Conservation (phyloP, 441 rosid genomes). For the Populus trichocarpa region DNA sequence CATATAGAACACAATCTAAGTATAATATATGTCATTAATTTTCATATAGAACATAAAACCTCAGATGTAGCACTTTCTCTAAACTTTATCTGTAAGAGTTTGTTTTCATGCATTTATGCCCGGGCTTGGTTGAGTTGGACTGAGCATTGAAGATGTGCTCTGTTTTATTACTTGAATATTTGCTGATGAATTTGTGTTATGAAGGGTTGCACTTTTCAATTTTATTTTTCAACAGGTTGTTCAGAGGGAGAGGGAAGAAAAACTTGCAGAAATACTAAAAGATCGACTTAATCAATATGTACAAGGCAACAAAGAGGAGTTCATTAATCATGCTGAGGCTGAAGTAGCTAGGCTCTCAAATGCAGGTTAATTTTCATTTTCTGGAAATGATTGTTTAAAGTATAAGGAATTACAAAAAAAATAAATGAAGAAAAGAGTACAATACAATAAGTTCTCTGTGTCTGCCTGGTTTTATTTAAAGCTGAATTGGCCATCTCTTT, state of each 20-base stretch:
- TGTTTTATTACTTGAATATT: not conserved
- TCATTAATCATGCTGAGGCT: slow-evolving; percentile 60
- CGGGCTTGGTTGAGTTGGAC: not conserved
- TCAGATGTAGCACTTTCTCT: not conserved
- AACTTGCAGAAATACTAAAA: slow-evolving; percentile 65
- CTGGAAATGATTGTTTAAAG: slow-evolving; percentile 1
- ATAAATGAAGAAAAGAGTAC: not conserved
- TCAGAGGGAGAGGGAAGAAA: slow-evolving; percentile 97
- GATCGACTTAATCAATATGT: slow-evolving; percentile 73
- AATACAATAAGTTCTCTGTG: not conserved
- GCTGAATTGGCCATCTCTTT: not conserved
- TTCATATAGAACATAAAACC: not conserved
- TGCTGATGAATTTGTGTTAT: not conserved
- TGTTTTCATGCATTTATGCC: not conserved
- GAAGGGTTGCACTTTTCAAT: not conserved
- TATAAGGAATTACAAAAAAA: not conserved
- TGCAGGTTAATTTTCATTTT: slow-evolving; percentile 52
- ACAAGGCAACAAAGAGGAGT: slow-evolving; percentile 68
- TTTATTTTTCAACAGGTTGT: slow-evolving; percentile 48
- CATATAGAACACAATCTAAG: not conserved
- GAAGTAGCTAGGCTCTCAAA: slow-evolving; percentile 79
- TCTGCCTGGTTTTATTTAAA: too few species aligned
- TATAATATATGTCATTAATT: not conserved
- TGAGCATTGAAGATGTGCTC: not conserved
- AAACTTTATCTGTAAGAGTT: not conserved